These are phyloP conservation scores for Apiosordaria backusii DNA, from an alignment of 495 filamentous ascomycete species.

Conservation along the genomic window DNA sequence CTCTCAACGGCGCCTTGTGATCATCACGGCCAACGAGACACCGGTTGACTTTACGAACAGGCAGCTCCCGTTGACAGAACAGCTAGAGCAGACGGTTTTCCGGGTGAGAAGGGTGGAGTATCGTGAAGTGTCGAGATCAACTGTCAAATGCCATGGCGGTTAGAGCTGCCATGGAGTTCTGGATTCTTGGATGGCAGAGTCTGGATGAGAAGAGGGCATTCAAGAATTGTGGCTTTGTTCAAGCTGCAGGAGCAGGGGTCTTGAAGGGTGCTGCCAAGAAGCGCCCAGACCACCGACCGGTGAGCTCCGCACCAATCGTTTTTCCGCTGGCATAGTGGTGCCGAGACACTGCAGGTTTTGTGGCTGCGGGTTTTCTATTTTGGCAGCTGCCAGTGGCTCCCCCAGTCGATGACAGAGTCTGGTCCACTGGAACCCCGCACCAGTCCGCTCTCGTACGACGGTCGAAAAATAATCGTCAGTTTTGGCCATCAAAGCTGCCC, in stretches of 20 bases:
- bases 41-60: neutral
- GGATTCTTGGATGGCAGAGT: constrained; percentile 2
- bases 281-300: neutral
- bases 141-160: neutral
- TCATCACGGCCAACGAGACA: neutral
- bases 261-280: neutral
- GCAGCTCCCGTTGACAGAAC: neutral
- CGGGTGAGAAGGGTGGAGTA: neutral
- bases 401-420: neutral
- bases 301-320: neutral
- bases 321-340: neutral
- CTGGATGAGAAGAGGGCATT: neutral
- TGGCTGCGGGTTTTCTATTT: neutral
- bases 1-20: neutral
- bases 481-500: constrained; percentile 11
- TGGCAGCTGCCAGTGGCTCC: neutral
- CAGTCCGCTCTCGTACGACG: constrained; percentile 29
- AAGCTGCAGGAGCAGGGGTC: neutral
- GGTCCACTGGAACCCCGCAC: constrained; percentile 9
- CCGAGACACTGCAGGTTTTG: neutral
- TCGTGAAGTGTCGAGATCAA: neutral
- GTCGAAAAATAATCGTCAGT: constrained; percentile 24
- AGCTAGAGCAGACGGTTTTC: neutral
- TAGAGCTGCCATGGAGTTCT: constrained; percentile 9
- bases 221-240: constrained; percentile 1